Evolutionary conservation across 2,329 filamentous ascomycete genomes (phyloP), one percentile per base, ranked within the genome.

Genomic region (Aspergillus glaucus): DNA sequence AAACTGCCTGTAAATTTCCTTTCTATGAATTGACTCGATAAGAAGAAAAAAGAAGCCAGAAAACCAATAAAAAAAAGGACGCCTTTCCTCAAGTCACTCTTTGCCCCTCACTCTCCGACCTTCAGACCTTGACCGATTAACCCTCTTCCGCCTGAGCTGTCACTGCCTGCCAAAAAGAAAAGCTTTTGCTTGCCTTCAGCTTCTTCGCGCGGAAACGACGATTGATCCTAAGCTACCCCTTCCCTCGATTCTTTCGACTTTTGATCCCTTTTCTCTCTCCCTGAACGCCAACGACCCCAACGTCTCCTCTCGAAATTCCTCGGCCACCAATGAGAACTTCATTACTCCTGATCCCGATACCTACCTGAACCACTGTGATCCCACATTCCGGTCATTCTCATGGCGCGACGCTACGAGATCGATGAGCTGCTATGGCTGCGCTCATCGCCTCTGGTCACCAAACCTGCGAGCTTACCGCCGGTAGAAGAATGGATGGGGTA

Each of bases 401-500:
- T 72, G 70, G 68, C 70, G 59, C 66, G 68, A 62, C 80, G 82
- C 75, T 96, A 96, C 70, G 80, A 86, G 54, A 77, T 81, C 69
- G 87, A 91, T 55, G 79, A 87, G 71, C 77, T 97, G 59, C 75
- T 89, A 61, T 78, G 79, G 67, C 76, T 97, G 62, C 82, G 85
- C 70, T 78, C 86, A 51, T 96, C 92, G 55, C 90, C 90, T 56
- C 77, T 95, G 68, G 90, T 90, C 63, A 75, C 79, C 60, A 94
- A 88, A 71, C 92, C 92, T 43, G 75, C 85, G 55, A 80, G 79
- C 55, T 79, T 96, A 42, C 91, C 90, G 56, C 86, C 89, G 22
- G 80, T 86, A 55, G 89, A 95, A 73, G 88, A 95, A 76, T 97
- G 91, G 91, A 95, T 96, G 89, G 90, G 92, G 87, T 95, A 77